Conservation (phyloP, 2,329 filamentous ascomycete genomes). For the Daldinia sp. region DNA sequence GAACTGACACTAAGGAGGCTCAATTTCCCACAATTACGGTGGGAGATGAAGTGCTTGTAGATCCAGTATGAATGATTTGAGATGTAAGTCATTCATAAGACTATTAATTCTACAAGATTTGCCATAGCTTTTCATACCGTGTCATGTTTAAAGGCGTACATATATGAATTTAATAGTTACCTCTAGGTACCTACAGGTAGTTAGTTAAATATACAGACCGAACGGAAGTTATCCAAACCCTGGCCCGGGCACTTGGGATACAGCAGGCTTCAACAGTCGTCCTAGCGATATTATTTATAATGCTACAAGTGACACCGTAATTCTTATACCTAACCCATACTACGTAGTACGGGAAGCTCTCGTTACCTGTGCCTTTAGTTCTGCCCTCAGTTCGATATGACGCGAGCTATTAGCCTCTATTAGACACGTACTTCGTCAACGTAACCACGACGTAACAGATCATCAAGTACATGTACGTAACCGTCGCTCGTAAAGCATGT, state of each 20-base stretch:
- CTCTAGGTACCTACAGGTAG: too few species aligned
- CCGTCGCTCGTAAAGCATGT: background rate
- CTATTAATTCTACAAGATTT: background rate
- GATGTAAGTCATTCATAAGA: slow-evolving; percentile 1
- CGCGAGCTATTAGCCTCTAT: background rate
- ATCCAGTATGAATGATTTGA: slow-evolving; percentile 32
- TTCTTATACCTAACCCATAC: background rate
- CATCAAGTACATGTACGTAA: background rate
- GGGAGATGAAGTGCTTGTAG: slow-evolving; percentile 57
- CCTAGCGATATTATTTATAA: background rate
- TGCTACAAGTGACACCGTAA: background rate
- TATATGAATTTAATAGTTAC: background rate
- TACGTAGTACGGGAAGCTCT: background rate
- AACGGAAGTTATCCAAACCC: background rate
- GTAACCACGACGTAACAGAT: background rate
- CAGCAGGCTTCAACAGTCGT: background rate
- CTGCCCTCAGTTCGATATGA: background rate
- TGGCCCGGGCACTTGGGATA: background rate
- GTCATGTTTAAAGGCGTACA: background rate
- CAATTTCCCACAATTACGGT: slow-evolving; percentile 62
- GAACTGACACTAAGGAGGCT: slow-evolving; percentile 44
- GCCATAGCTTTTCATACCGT: background rate
- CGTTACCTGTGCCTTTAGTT: background rate
- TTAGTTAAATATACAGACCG: background rate
- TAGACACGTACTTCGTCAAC: background rate